phyloP scores from a whole-genome alignment of 2,329 filamentous ascomycete genomes.

The Ascosphaera aggregata region DNA sequence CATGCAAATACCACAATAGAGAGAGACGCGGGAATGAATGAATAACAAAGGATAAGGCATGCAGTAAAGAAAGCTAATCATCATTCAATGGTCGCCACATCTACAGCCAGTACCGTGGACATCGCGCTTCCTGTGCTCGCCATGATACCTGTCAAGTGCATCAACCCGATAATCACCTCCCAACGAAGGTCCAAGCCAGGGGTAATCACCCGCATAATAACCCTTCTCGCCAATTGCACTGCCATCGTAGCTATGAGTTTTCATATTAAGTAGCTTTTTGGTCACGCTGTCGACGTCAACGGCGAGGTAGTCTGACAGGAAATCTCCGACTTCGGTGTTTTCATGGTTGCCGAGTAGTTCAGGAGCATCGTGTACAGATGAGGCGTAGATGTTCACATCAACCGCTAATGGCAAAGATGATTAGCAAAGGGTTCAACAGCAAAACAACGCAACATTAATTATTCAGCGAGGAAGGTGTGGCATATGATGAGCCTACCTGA shows the following conservation, averaged over 20 bases:
- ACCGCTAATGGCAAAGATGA: slow-evolving; percentile 33
- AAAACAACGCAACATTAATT: too few species aligned
- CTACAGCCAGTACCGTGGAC: slow-evolving; percentile 8
- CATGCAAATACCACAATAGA: background rate
- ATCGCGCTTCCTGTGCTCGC: slow-evolving; percentile 16
- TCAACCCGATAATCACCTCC: slow-evolving; percentile 16
- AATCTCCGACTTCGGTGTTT: slow-evolving; percentile 77
- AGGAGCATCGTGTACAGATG: slow-evolving; percentile 37
- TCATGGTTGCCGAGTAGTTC: slow-evolving; percentile 67
- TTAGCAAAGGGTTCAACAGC: background rate
- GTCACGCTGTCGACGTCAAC: slow-evolving; percentile 64
- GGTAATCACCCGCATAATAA: slow-evolving; percentile 8
- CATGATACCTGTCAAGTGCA: slow-evolving; percentile 21
- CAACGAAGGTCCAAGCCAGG: slow-evolving; percentile 20
- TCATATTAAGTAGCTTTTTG: slow-evolving; percentile 34
- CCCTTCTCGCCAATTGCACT: slow-evolving; percentile 1
- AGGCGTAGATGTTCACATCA: slow-evolving; percentile 92
- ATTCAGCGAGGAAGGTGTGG: background rate
- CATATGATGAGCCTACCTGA: slow-evolving; percentile 21
- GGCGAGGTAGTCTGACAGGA: slow-evolving; percentile 54
- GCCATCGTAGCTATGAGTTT: slow-evolving; percentile 5
- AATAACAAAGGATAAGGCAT: background rate
- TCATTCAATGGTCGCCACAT: slow-evolving; percentile 1
- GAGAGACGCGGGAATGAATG: background rate
- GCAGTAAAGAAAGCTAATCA: slow-evolving; percentile 5